These are phyloP conservation scores for Boletus barrowsii DNA, from an alignment of 768 basidiomycete species.

Conservation along the genomic window DNA sequence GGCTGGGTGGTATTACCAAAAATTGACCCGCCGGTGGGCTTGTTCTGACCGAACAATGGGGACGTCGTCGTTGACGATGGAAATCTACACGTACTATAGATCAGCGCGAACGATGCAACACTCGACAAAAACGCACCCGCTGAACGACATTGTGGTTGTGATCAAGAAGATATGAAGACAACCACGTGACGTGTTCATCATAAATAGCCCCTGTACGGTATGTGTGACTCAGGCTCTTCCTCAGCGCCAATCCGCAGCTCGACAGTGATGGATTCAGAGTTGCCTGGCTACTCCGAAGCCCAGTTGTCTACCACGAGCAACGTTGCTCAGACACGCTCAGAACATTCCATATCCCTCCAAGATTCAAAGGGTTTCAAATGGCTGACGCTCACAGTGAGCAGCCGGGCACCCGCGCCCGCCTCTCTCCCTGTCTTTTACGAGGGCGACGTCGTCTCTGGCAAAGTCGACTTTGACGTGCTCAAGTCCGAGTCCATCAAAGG, in stretches of 20 bases:
- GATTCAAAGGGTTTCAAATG: conserved; percentile 41
- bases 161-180: background rate
- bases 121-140: conserved; percentile 14
- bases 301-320: background rate
- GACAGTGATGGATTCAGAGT: conserved; percentile 9
- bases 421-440: conserved; percentile 46
- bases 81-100: conserved; percentile 15
- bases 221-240: no score
- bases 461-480: conserved; percentile 48
- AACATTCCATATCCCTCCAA: conserved; percentile 43
- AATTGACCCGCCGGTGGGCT: no score
- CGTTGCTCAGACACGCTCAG: conserved; percentile 9
- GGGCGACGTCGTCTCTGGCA: conserved; percentile 48
- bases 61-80: conserved; percentile 42
- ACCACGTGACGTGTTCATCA: conserved; percentile 11
- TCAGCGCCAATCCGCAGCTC: no score
- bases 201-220: conserved; percentile 20
- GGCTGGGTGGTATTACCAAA: conserved; percentile 21
- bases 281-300: conserved; percentile 16
- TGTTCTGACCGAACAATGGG: conserved; percentile 21
- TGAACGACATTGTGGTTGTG: conserved; percentile 18
- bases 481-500: conserved; percentile 49
- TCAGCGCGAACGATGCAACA: conserved; percentile 5
- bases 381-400: conserved; percentile 45
- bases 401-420: conserved; percentile 37